Evolutionary conservation across 1,139 yeast genomes (phyloP), one percentile per base, ranked within the genome.

Genomic region (Taphrina wiesneri): DNA sequence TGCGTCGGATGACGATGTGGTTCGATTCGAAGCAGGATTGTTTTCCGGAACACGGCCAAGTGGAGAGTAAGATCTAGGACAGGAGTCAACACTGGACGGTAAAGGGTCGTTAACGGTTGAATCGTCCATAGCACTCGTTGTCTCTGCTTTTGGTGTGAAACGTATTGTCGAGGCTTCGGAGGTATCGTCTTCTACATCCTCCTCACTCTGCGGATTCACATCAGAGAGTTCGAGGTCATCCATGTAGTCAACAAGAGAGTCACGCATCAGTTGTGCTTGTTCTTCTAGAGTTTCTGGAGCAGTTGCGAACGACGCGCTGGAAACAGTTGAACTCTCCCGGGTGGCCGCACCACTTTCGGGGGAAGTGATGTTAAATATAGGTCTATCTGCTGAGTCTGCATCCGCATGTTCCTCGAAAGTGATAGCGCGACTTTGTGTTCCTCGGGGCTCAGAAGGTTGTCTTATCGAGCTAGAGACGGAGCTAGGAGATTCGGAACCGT

Each of bases 271-370:
- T 6, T 28, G 26, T 15, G 56, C 57, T 28, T 49, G 64, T 34
- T 60, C 64, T 15, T 49, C 51, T 11, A 41, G 17, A 11, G 64
- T 28, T 28, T 60, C 64, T 3, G 57, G 64, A 11, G 64, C 64
- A 9, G 64, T 60, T 2, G 52, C 52, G 47, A 60, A 60, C 5
- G 64, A 51, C 11, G 56, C 51, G 15, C 56, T 41, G n/a, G 64
- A 60, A 2, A 51, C 57, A 13, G 51, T 41, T 9, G 64, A 60
- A 13, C 34, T 25, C 25, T 60, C 57, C 25, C 46, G 46, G 4
- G 47, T 54, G 9, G 59, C 36, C 3, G 32, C 34, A 5, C 49
- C 59, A 23, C 59, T 54, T n/a, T n/a, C 15, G 2, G 56, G 45
- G 21, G 56, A 34, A 34, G 34, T 25, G 28, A 52, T 23, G 17